phyloP scores from a whole-genome alignment of 352 stramenopile genomes.

The Aphanomyces euteiches region DNA sequence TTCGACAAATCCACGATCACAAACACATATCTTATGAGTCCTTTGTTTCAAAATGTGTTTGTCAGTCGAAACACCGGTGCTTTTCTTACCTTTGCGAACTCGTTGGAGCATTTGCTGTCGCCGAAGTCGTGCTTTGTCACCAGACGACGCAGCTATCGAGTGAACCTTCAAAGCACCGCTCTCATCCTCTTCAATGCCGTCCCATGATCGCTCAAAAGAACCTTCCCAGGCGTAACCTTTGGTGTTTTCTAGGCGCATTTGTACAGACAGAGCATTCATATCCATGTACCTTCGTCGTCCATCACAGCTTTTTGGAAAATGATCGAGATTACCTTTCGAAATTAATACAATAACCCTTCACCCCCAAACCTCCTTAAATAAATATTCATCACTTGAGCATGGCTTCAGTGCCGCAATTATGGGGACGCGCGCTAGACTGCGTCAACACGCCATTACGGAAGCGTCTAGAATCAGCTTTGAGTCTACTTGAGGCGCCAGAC shows the following conservation, averaged over 20 bases:
- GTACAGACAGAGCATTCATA: neutral
- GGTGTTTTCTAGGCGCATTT: conserved; percentile 25
- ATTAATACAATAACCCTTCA: conserved; percentile 24
- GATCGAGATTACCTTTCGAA: conserved; percentile 35
- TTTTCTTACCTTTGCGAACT: conserved; percentile 36
- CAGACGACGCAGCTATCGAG: conserved; percentile 26
- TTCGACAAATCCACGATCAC: conserved; percentile 80
- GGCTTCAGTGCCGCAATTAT: neutral
- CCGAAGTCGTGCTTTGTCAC: conserved; percentile 27
- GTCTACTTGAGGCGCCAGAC: neutral
- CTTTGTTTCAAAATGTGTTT: conserved; percentile 39
- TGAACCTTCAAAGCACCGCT: conserved; percentile 76
- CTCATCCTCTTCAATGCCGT: conserved; percentile 82
- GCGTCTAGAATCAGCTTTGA: neutral
- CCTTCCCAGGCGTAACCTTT: conserved; percentile 82
- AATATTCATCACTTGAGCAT: no score
- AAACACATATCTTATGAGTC: conserved; percentile 83
- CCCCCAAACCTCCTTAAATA: no score
- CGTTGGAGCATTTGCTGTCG: conserved; percentile 63
- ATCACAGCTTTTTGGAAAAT: conserved; percentile 4
- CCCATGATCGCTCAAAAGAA: conserved; percentile 79
- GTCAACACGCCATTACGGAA: conserved; percentile 10
- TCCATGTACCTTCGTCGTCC: neutral
- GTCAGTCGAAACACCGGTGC: neutral
- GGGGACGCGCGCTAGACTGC: conserved; percentile 1